Percentiles rank a stretch among this genome's conserved stretches.
Evolutionary conservation across 2,329 filamentous ascomycete species (phyloP).

Genomic region (Pyricularia grisea): DNA sequence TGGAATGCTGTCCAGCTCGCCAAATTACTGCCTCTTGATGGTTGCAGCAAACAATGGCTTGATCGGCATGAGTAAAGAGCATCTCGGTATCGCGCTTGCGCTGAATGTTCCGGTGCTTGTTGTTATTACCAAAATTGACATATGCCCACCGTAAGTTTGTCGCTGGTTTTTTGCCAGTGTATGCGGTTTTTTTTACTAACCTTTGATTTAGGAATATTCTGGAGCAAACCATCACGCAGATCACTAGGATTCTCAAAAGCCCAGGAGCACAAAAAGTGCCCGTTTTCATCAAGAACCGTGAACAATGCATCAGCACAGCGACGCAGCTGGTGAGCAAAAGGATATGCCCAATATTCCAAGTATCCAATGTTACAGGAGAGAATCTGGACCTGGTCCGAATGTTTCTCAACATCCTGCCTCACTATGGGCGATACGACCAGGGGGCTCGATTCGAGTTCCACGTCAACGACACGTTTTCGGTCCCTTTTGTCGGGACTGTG

Average conservation of each 20-base stretch:
- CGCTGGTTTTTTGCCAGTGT: background rate
- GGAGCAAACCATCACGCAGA: conserved; percentile 83
- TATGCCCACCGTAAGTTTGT: conserved; percentile 62
- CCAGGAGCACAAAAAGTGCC: conserved; percentile 92
- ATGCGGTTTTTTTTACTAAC: background rate
- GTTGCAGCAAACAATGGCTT: conserved; percentile 96
- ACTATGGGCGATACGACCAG: conserved; percentile 85
- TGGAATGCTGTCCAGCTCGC: conserved; percentile 84
- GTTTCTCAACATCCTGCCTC: conserved; percentile 91
- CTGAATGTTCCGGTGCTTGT: conserved; percentile 98
- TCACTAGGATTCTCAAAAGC: conserved; percentile 88
- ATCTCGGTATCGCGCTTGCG: conserved; percentile 86
- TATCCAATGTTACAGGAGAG: conserved; percentile 94
- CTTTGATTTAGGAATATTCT: conserved; percentile 58
- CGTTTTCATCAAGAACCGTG: conserved; percentile 84
- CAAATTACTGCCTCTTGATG: conserved; percentile 97
- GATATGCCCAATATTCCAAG: conserved; percentile 95
- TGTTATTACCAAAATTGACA: conserved; percentile 95
- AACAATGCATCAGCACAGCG: conserved; percentile 90
- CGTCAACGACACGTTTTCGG: conserved; percentile 95
- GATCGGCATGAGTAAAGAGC: conserved; percentile 97
- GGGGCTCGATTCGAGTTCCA: conserved; percentile 89
- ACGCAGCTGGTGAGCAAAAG: conserved; percentile 92
- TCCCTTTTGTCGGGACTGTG: conserved; percentile 93
- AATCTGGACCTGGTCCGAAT: conserved; percentile 83